A percentile compares a stretch with the other conserved stretches of the same genome.
phyloP scores from a whole-genome alignment of 768 basidiomycete genomes.

The Boletus rufocinnamomeus region DNA sequence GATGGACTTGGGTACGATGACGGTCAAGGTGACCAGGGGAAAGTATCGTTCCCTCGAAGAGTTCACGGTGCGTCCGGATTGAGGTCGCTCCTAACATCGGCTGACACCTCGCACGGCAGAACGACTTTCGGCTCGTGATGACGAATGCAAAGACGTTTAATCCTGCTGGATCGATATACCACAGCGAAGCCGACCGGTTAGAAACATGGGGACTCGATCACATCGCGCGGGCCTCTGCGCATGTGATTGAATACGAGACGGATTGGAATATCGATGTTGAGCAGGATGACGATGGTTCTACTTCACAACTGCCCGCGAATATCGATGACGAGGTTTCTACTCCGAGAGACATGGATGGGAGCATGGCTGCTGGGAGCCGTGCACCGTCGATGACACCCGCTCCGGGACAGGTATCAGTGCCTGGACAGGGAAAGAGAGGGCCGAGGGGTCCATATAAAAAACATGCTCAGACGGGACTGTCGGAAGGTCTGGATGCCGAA shows the following conservation, averaged over 20 bases:
- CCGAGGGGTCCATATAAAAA: slow-evolving; percentile 60
- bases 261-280: slow-evolving; percentile 85
- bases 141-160: slow-evolving; percentile 78
- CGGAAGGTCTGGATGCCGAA: slow-evolving; percentile 61
- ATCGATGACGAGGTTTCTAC: slow-evolving; percentile 43
- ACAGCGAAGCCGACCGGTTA: slow-evolving; percentile 71
- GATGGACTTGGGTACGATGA: slow-evolving; percentile 93
- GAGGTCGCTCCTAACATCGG: not conserved
- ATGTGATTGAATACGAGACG: slow-evolving; percentile 79
- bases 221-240: slow-evolving; percentile 66
- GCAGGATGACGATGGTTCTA: slow-evolving; percentile 49
- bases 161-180: slow-evolving; percentile 69
- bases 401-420: slow-evolving; percentile 17
- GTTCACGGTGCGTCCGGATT: slow-evolving; percentile 56
- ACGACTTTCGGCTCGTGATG: slow-evolving; percentile 72
- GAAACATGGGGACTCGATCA: slow-evolving; percentile 73
- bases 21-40: slow-evolving; percentile 71
- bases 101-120: slow-evolving; percentile 36
- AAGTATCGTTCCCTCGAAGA: slow-evolving; percentile 81
- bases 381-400: slow-evolving; percentile 46
- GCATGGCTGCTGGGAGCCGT: slow-evolving; percentile 43
- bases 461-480: slow-evolving; percentile 39
- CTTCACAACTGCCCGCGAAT: slow-evolving; percentile 29
- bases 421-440: slow-evolving; percentile 38
- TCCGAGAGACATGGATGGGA: slow-evolving; percentile 51